These are phyloP conservation scores for Fennellomyces sp. DNA, from an alignment of 371 early-diverging fungal genomes.

Conservation along the genomic window DNA sequence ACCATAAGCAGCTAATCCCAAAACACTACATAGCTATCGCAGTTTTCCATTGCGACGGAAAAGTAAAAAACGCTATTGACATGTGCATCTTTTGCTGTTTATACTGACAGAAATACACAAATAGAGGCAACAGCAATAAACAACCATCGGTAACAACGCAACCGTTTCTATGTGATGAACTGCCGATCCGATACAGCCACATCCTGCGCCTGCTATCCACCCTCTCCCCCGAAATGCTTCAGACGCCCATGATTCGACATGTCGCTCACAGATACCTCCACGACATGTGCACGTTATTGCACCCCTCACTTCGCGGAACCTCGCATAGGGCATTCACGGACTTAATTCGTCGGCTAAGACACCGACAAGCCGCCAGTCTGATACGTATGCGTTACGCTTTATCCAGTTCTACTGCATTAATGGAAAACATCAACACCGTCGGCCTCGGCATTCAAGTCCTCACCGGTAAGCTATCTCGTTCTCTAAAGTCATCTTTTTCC, in stretches of 20 bases:
- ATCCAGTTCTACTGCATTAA: constrained; percentile 11
- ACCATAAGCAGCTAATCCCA: not conserved
- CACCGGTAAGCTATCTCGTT: constrained; percentile 43
- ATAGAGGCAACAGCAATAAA: not conserved
- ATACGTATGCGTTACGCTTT: constrained; percentile 50
- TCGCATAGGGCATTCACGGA: constrained; percentile 50
- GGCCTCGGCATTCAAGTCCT: constrained; percentile 64
- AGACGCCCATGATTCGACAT: constrained; percentile 37
- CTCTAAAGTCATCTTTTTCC: not conserved
- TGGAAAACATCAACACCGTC: constrained; percentile 55
- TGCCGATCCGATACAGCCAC: constrained; percentile 74
- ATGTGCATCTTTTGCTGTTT: not conserved
- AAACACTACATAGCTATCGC: constrained; percentile 5
- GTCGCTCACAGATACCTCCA: constrained; percentile 46
- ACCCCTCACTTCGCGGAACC: constrained; percentile 37
- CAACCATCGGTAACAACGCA: constrained; percentile 36
- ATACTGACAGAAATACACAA: not conserved
- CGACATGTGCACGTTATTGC: constrained; percentile 42
- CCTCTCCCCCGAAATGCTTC: constrained; percentile 32
- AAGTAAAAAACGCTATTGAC: not conserved
- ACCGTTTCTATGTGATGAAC: constrained; percentile 67
- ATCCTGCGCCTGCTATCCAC: constrained; percentile 55
- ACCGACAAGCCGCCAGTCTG: constrained; percentile 38
- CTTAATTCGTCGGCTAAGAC: constrained; percentile 33
- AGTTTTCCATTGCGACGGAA: not conserved